Percentiles rank a stretch among this genome's conserved stretches.
Evolutionary conservation across 768 basidiomycete species (phyloP).

Genomic region (Tricholoma sp.): DNA sequence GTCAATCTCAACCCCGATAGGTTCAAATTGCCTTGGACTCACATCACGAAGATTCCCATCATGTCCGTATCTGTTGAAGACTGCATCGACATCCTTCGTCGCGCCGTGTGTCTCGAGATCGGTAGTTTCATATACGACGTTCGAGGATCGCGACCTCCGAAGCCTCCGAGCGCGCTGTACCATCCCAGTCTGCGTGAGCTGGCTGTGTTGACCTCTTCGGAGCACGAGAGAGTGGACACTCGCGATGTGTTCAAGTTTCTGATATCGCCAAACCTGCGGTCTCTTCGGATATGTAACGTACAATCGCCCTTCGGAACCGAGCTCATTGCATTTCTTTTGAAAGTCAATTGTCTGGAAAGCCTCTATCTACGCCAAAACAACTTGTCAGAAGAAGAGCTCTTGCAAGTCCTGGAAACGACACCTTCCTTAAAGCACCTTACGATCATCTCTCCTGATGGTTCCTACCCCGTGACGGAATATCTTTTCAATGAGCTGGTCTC

Average conservation of each 20-base stretch:
- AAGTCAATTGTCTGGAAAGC: conserved; percentile 25
- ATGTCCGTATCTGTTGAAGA: conserved; percentile 10
- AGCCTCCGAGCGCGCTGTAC: conserved; percentile 12
- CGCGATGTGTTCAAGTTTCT: conserved; percentile 30
- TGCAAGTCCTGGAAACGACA: conserved; percentile 26
- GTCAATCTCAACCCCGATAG: conserved; percentile 18
- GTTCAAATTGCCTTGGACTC: conserved; percentile 17
- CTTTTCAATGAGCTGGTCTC: conserved; percentile 32
- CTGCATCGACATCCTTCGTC: conserved; percentile 15
- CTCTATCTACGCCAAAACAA: conserved; percentile 36
- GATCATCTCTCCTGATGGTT: conserved; percentile 23
- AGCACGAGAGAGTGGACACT: conserved; percentile 30
- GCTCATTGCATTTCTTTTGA: conserved; percentile 29
- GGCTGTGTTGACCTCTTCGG: conserved; percentile 32
- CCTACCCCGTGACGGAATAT: conserved; percentile 27
- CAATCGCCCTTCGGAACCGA: conserved; percentile 26
- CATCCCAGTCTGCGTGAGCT: conserved; percentile 29
- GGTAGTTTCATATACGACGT: conserved; percentile 15
- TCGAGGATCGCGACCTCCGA: conserved; percentile 2
- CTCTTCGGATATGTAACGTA: conserved; percentile 35
- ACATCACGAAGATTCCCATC: conserved; percentile 16
- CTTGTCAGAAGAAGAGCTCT: conserved; percentile 27
- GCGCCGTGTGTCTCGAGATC: conserved; percentile 10
- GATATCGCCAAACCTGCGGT: conserved; percentile 28
- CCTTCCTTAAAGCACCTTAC: conserved; percentile 29